Evolutionary conservation across 1,139 yeast species (phyloP).

Genomic region (Suhomyces wounanorum): DNA sequence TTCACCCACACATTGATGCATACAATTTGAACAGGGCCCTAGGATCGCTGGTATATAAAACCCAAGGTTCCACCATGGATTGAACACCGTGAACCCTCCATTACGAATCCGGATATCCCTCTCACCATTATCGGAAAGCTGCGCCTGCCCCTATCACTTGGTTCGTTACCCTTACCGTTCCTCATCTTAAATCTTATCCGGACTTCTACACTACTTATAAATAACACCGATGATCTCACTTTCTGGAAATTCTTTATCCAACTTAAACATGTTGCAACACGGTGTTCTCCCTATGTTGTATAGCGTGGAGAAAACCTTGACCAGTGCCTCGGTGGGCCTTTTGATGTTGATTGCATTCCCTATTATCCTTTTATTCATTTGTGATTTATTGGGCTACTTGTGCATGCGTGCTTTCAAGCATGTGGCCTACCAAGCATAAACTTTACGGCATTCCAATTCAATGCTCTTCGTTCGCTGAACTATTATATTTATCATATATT

Average conservation of each 20-base stretch:
- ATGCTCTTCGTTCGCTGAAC: neutral
- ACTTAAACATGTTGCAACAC: constrained; percentile 9
- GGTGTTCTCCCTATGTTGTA: constrained; percentile 9
- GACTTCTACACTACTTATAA: neutral
- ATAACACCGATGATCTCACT: constrained; percentile 2
- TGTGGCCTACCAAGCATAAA: constrained; percentile 5
- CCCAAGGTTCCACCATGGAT: neutral
- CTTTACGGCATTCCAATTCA: neutral
- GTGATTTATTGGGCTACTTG: constrained; percentile 14
- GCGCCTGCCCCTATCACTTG: neutral
- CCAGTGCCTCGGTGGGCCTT: constrained; percentile 10
- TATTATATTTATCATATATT: neutral
- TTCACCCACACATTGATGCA: neutral
- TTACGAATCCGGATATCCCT: neutral
- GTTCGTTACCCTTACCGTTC: neutral
- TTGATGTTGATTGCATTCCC: constrained; percentile 13
- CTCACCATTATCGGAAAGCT: neutral
- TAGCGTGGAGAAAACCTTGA: constrained; percentile 10
- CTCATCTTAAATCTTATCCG: neutral
- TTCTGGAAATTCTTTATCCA: constrained; percentile 6
- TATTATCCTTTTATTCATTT: constrained; percentile 8
- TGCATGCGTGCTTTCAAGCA: constrained; percentile 12
- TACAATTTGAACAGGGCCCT: neutral
- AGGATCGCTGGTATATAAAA: neutral
- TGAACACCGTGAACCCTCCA: neutral